Conservation (phyloP, 2,329 filamentous ascomycete species). For the Colletotrichum sp. region DNA sequence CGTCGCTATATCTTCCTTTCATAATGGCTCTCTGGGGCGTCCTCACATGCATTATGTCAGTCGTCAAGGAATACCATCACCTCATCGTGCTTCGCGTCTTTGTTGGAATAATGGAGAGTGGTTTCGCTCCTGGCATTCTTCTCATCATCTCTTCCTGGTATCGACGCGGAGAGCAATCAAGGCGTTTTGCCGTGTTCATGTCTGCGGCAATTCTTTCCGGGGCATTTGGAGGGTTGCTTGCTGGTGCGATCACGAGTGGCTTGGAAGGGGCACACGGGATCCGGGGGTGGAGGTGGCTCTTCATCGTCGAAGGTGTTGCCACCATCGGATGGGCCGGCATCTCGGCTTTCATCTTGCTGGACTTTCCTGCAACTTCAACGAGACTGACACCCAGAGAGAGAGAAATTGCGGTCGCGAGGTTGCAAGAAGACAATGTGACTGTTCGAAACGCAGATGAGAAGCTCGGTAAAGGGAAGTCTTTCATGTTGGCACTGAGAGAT, state of each 20-base stretch:
- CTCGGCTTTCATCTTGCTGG: slow-evolving; percentile 71
- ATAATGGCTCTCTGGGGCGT: slow-evolving; percentile 64
- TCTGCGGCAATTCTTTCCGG: slow-evolving; percentile 73
- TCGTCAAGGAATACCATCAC: slow-evolving; percentile 22
- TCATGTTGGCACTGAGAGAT: slow-evolving; percentile 35
- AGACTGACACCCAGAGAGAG: slow-evolving; percentile 55
- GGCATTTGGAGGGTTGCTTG: slow-evolving; percentile 67
- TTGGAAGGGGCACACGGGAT: slow-evolving; percentile 59
- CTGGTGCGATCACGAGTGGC: slow-evolving; percentile 60
- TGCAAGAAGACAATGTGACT: slow-evolving; percentile 65
- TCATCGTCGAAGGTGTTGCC: slow-evolving; percentile 67
- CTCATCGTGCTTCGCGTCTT: slow-evolving; percentile 40
- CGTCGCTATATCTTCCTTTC: slow-evolving; percentile 67
- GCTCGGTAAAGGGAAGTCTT: slow-evolving; percentile 2
- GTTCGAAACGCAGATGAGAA: slow-evolving; percentile 64
- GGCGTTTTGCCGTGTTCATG: slow-evolving; percentile 68
- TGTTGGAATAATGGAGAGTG: slow-evolving; percentile 63
- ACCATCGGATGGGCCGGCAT: slow-evolving; percentile 67
- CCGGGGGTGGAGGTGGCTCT: slow-evolving; percentile 58
- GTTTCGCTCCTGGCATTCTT: slow-evolving; percentile 64
- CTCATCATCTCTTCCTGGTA: slow-evolving; percentile 74
- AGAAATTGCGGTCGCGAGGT: slow-evolving; percentile 64
- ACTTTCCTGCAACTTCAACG: slow-evolving; percentile 68
- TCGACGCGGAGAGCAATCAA: slow-evolving; percentile 34
- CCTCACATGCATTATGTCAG: slow-evolving; percentile 31